Percentiles rank a stretch among this genome's conserved stretches.
Conservation (phyloP, 768 basidiomycete species). For the Sporobolomyces phaffii region DNA sequence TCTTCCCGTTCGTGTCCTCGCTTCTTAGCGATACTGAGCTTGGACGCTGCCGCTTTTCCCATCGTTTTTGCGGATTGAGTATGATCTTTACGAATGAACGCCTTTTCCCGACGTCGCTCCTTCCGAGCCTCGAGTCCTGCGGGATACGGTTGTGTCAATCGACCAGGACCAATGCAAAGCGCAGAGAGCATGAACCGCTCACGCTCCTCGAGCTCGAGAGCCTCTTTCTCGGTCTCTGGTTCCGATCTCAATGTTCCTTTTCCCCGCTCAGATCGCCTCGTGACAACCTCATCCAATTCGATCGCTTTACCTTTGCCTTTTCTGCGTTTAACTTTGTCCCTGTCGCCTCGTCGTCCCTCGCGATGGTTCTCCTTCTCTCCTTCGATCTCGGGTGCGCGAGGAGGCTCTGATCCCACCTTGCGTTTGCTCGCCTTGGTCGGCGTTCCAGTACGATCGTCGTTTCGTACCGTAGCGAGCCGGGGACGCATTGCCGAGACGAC, state of each 20-base stretch:
- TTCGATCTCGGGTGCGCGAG: neutral
- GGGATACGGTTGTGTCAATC: neutral
- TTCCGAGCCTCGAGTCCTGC: slow-evolving; percentile 26
- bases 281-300: neutral
- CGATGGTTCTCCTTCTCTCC: neutral
- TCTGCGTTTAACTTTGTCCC: neutral
- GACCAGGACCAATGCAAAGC: neutral
- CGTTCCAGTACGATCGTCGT: neutral
- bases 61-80: slow-evolving; percentile 9
- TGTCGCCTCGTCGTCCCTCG: neutral
- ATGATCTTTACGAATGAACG: slow-evolving; percentile 32
- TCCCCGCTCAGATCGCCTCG: neutral
- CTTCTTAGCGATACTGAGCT: slow-evolving; percentile 10
- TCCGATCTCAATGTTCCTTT: slow-evolving; percentile 10
- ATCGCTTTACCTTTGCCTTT: neutral
- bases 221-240: slow-evolving; percentile 1
- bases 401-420: neutral
- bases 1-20: neutral
- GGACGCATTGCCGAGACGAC: slow-evolving; percentile 24
- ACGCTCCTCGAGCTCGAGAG: slow-evolving; percentile 26
- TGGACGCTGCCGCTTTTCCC: slow-evolving; percentile 21
- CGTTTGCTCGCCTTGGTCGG: neutral
- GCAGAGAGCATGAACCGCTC: neutral
- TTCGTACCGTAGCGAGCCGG: neutral
- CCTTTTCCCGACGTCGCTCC: slow-evolving; percentile 22